Percentiles rank a stretch among this genome's conserved stretches.
These are phyloP conservation scores for Trichophyton equinum DNA, from an alignment of 2,329 filamentous ascomycete species.

Conservation along the genomic window DNA sequence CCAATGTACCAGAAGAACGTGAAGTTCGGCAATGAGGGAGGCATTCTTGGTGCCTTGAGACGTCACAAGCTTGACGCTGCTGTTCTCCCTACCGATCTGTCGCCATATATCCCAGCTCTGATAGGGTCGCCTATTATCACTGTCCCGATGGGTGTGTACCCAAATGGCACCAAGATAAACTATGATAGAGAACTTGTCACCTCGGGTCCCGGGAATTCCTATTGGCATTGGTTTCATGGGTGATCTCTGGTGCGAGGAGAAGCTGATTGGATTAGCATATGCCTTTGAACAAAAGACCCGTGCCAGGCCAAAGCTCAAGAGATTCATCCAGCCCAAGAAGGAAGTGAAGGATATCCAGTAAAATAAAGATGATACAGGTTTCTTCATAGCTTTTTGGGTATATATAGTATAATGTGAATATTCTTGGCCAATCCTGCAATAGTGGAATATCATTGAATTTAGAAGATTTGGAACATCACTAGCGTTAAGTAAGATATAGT, in stretches of 20 bases:
- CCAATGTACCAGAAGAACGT: conserved; percentile 41
- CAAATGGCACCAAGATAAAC: conserved; percentile 36
- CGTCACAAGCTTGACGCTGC: conserved; percentile 49
- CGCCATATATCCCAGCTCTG: conserved; percentile 40
- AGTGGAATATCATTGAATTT: too few species aligned
- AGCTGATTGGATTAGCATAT: conserved; percentile 53
- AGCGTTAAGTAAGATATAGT: too few species aligned
- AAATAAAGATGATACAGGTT: too few species aligned
- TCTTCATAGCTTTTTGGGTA: neutral
- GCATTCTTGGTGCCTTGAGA: conserved; percentile 47
- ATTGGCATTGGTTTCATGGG: conserved; percentile 56
- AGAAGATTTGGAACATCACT: too few species aligned
- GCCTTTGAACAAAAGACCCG: conserved; percentile 53
- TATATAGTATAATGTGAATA: neutral
- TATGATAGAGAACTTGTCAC: conserved; percentile 41
- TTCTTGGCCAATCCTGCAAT: neutral
- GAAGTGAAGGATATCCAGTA: conserved; percentile 33
- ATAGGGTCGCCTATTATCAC: conserved; percentile 50
- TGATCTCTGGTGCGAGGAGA: conserved; percentile 47
- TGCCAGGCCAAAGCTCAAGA: conserved; percentile 36
- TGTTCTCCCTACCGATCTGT: conserved; percentile 44
- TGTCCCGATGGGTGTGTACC: conserved; percentile 49
- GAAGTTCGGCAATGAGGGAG: conserved; percentile 45
- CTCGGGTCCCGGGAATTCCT: conserved; percentile 42
- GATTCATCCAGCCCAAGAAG: conserved; percentile 38